Base-by-base conservation (phyloP, 1,139 yeast genomes). In the Geotrichum candidum region DNA sequence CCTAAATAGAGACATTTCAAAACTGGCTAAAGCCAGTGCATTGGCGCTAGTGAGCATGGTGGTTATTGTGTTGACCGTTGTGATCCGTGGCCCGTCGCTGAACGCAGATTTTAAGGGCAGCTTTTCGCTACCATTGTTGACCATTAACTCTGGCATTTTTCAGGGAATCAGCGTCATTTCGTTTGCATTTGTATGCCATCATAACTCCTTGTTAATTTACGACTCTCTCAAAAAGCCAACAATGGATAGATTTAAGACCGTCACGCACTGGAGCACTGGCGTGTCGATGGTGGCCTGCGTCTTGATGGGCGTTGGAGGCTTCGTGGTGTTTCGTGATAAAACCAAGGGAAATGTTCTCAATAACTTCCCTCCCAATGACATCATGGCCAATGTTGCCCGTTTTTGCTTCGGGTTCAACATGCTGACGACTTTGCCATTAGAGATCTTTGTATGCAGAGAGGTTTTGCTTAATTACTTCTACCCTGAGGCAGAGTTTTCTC, bases 151-250 rank as follows among this genome's bases (percentile, higher is more conserved):
- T 22, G 85, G 86, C 58, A 77, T 92, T 10, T 90, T 92, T 71
- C 96, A 91, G 73, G 97, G 97, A 1, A 85, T 92, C 29, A 86
- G 95, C 23, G 96, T 92, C 58, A 90, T 92, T 45, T 90, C 97
- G 0, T 92, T 92, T 77, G 96, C 98, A 5, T 82, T 92, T 68
- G 98, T 92, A 2, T 92, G 98, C 71, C 98, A 92, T 70, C 98
- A 92, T 73, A 92, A 92, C 71, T 90, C 97, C 0, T 84, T 92
- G 53, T 87, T 91, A 69, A 92, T 92, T 54, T 92, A 87, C 75
- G 90, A 90, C 70, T 90, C 97, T 0, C 80, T 92, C 70, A 82
- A 82, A 66, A 83, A 83, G 41, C 94, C 96, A 3, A 85, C 96
- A 1, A 73, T 90, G 69, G 85, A 84, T 65, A 80, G 92, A 65